Evolutionary conservation across 2,329 filamentous ascomycete species (phyloP), one percentile per base, ranked within the genome.

Genomic region (Kalaharituber pfeilii): DNA sequence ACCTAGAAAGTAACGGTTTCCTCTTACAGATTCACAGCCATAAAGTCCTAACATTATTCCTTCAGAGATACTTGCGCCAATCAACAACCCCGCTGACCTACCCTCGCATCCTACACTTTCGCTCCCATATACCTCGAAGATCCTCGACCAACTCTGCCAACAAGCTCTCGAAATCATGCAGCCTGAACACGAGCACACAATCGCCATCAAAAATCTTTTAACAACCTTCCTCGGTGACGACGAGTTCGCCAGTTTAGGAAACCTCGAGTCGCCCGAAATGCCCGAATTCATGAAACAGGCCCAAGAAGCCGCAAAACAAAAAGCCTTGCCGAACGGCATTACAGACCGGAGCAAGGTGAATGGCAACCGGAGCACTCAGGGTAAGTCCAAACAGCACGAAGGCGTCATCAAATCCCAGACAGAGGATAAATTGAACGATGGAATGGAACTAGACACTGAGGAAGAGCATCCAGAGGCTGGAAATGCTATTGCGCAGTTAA

Each of bases 141-240:
- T 82, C 9, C 73, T 91, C 18, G 80, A 78, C 50, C 77, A 84
- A 59, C 75, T 93, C 53, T 78, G 81, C 18, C 73, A 73, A 45
- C 80, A 88, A 67, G 81, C 79, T 53, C 76, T 78, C 60, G 74
- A 77, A 54, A 81, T 85, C 61, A 78, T 86, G 71, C 79, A 84
- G 55, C 82, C 82, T 64, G 86, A 91, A 65, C 83, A 83, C 58
- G 72, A 73, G 25, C 79, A 80, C 4, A 70, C 89, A 9, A 85
- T 81, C 77, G 79, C 78, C 62, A 80, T 86, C 49, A 86, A 86
- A 65, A 78, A 82, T 60, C 69, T 91, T 51, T 74, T 86, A 60
- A 83, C 81, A 28, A 77, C 78, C 59, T 73, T 91, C 7, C 79
- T 82, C 50, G 86, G 86, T 28, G 86, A 93, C 66, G 77, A 80